Evolutionary conservation across 768 basidiomycete species (phyloP), one percentile per base, ranked within the genome.

Genomic region (Rhodocollybia butyracea): DNA sequence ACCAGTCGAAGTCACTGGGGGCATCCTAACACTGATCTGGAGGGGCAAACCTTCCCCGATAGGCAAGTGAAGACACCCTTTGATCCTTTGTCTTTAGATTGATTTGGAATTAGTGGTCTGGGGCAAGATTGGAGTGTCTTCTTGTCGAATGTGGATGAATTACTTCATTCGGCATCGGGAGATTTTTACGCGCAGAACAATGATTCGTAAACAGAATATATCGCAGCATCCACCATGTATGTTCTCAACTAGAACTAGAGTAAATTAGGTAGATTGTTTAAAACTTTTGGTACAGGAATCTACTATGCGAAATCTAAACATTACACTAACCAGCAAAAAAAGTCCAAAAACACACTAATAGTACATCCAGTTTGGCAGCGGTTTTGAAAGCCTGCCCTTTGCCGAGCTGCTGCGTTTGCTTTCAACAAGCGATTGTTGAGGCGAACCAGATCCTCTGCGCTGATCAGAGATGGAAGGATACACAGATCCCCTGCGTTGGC

Each of bases 61-160:
- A 38, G 48, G 48, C 27, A 36, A 34, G 48, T 24, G n/a, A n/a
- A n/a, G n/a, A n/a, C n/a, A n/a, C n/a, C n/a, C n/a, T n/a, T n/a
- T 15, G 26, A 45, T 27, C 43, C n/a, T 19, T 24, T 8, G n/a
- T 19, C 11, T 45, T 34, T 22, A 17, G 15, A 19, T 24, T 48
- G 31, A n/a, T 34, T n/a, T 10, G 15, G 2, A 31, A 17, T 29
- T 19, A 48, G 34, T 38, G 34, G 34, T 5, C 22, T 50, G 17
- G 48, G 48, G n/a, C 31, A 50, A 50, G 48, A 50, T 17, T 50
- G 48, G 48, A 50, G 34, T 36, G 31, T 34, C 21, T 50, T 50
- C n/a, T 6, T 50, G 22, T 50, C 48, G 3, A 50, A 50, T n/a
- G 48, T 50, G 5, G 48, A 50, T 38, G 48, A 34, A 17, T 15